A percentile compares a stretch with the other conserved stretches of the same genome.
Conservation (phyloP, 495 filamentous ascomycete genomes). For the Bombardia bombarda region DNA sequence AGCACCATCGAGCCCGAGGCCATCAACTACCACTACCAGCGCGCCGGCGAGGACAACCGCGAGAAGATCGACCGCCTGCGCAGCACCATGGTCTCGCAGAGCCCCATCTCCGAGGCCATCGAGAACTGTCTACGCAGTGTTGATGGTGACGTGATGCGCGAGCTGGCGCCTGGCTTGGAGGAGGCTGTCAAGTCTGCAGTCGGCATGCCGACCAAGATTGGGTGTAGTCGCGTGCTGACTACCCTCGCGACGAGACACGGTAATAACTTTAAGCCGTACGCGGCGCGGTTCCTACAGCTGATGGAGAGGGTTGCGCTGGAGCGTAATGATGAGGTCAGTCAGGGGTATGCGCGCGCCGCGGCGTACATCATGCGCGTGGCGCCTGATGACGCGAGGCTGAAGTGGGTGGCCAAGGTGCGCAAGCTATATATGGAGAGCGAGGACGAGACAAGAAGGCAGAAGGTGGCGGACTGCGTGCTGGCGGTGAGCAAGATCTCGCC, state of each 20-base stretch:
- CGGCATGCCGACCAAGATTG: constrained; percentile 87
- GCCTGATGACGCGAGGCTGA: constrained; percentile 58
- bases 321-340: constrained; percentile 82
- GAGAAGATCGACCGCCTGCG: constrained; percentile 82
- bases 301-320: constrained; percentile 76
- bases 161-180: constrained; percentile 62
- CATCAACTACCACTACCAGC: constrained; percentile 87
- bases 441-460: constrained; percentile 61
- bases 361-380: constrained; percentile 79
- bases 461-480: constrained; percentile 70
- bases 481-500: constrained; percentile 79
- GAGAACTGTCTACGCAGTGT: constrained; percentile 82
- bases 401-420: constrained; percentile 57
- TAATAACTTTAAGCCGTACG: constrained; percentile 66
- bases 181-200: constrained; percentile 75
- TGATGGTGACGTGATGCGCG: constrained; percentile 64
- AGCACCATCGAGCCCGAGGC: constrained; percentile 80
- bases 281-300: constrained; percentile 66
- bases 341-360: constrained; percentile 74
- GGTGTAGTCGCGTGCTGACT: constrained; percentile 75
- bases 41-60: constrained; percentile 76
- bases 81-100: constrained; percentile 66
- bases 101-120: constrained; percentile 91
- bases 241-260: constrained; percentile 75
- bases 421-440: constrained; percentile 73